Percentiles rank a stretch among this genome's conserved stretches.
phyloP scores from a whole-genome alignment of 1,284 basidiomycete genomes.

The Sporisorium exsertum region DNA sequence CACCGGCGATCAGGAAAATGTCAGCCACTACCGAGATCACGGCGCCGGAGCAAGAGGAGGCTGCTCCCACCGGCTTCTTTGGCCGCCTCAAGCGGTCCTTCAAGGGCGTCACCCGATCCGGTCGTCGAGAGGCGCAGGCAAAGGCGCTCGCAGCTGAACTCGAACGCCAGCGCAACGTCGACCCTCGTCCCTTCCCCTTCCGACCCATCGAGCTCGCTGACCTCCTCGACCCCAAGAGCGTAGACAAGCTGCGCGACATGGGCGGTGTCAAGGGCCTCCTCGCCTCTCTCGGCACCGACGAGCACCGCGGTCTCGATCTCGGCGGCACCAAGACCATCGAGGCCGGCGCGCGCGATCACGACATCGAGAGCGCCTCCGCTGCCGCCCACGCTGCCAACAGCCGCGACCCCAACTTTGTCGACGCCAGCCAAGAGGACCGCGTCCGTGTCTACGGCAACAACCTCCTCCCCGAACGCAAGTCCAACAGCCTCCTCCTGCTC shows the following conservation, averaged over 20 bases:
- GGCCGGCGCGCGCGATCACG: conserved; percentile 18
- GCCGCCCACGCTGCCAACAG: conserved; percentile 8
- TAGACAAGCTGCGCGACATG: conserved; percentile 77
- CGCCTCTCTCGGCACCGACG: conserved; percentile 80
- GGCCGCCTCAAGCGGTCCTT: conserved; percentile 40
- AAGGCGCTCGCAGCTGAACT: conserved; percentile 51
- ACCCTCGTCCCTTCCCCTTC: conserved; percentile 63
- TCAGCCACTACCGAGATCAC: conserved; percentile 9
- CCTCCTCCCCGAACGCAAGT: conserved; percentile 80
- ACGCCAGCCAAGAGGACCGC: conserved; percentile 54
- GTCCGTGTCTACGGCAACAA: conserved; percentile 82
- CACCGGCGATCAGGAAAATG: conserved; percentile 2
- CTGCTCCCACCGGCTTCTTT: conserved; percentile 22
- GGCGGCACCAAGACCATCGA: conserved; percentile 44
- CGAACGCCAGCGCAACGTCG: conserved; percentile 51
- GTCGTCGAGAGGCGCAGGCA: conserved; percentile 51
- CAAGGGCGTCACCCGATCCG: conserved; percentile 41
- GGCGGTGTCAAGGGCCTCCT: conserved; percentile 82
- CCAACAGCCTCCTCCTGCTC: conserved; percentile 82
- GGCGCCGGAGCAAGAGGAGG: conserved; percentile 2
- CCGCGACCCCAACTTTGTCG: conserved; percentile 41
- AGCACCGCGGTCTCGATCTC: conserved; percentile 68
- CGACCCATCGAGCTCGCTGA: conserved; percentile 83
- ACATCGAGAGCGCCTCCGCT: conserved; percentile 29
- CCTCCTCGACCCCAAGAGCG: conserved; percentile 86